Conservation (phyloP, 495 filamentous ascomycete genomes). For the Parathielavia appendiculata region DNA sequence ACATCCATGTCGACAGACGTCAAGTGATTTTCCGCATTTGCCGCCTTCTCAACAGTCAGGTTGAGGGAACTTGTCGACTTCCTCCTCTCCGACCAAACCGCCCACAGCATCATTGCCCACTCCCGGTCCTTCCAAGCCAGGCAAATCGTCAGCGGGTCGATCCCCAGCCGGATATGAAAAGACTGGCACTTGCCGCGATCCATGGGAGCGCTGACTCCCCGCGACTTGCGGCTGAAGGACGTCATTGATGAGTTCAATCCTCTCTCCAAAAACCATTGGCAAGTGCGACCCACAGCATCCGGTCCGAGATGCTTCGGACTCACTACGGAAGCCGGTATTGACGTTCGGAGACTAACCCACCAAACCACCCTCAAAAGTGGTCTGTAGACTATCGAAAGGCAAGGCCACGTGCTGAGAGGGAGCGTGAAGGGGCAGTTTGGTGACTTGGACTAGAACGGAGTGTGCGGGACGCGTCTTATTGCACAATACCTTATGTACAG, state of each 20-base stretch:
- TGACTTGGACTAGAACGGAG: too few relatives aligned
- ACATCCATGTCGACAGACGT: slow-evolving; percentile 17
- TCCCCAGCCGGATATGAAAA: slow-evolving; percentile 16
- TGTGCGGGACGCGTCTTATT: too few relatives aligned
- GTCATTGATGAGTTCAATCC: not conserved
- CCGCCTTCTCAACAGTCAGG: slow-evolving; percentile 18
- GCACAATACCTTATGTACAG: too few relatives aligned
- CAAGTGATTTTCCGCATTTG: slow-evolving; percentile 21
- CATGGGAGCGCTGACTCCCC: slow-evolving; percentile 13
- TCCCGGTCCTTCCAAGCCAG: slow-evolving; percentile 14
- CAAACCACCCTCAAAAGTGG: too few relatives aligned
- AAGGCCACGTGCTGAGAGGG: not conserved
- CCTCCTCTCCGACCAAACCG: slow-evolving; percentile 8
- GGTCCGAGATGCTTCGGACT: too few relatives aligned
- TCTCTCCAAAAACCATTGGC: too few relatives aligned
- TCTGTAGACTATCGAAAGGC: not conserved
- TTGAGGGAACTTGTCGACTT: slow-evolving; percentile 17
- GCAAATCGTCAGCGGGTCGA: slow-evolving; percentile 18
- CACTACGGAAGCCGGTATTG: too few relatives aligned
- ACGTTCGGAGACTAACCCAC: too few relatives aligned
- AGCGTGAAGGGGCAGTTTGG: too few relatives aligned
- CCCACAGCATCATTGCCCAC: not conserved
- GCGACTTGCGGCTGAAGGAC: not conserved
- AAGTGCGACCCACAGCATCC: too few relatives aligned
- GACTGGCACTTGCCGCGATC: slow-evolving; percentile 23